A percentile compares a stretch with the other conserved stretches of the same genome.
These are phyloP conservation scores for Colletotrichum gloeosporioides DNA, from an alignment of 2,329 filamentous ascomycete genomes.

Conservation along the genomic window DNA sequence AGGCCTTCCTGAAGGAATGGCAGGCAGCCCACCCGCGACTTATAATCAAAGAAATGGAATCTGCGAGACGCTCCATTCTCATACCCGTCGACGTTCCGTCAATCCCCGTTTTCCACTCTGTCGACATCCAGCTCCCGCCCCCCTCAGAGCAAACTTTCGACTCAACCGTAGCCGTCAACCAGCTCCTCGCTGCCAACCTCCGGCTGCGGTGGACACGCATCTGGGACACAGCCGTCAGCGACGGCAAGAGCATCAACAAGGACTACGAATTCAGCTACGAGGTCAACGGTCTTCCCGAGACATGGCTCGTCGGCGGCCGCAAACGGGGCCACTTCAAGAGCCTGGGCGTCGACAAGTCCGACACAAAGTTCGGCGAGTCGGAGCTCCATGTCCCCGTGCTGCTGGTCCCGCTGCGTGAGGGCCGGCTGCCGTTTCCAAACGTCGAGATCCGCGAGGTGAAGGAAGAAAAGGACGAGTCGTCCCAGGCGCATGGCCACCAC, in stretches of 20 bases:
- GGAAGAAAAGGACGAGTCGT: conserved; percentile 28
- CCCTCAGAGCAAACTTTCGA: conserved; percentile 21
- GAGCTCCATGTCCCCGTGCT: conserved; percentile 71
- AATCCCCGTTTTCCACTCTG: conserved; percentile 82
- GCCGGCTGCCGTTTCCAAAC: conserved; percentile 76
- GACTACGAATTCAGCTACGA: conserved; percentile 83
- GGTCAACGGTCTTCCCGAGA: conserved; percentile 73
- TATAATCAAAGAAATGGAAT: conserved; percentile 32
- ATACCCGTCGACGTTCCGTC: conserved; percentile 92
- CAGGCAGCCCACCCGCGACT: conserved; percentile 38
- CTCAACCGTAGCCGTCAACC: conserved; percentile 62
- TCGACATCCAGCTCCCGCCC: conserved; percentile 58
- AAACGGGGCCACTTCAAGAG: conserved; percentile 80
- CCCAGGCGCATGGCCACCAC: conserved; percentile 52
- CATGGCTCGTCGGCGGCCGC: conserved; percentile 86
- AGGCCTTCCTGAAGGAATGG: conserved; percentile 43
- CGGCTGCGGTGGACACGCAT: conserved; percentile 66
- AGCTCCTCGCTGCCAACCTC: conserved; percentile 68
- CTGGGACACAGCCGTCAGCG: conserved; percentile 58
- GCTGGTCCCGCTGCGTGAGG: conserved; percentile 80
- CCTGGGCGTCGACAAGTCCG: conserved; percentile 38
- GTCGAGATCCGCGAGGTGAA: conserved; percentile 77
- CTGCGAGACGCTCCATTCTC: conserved; percentile 64
- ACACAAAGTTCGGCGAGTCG: conserved; percentile 44
- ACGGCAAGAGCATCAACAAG: conserved; percentile 15